phyloP scores from a whole-genome alignment of 257 asterid species.

The Parsonsia alboflavescens region DNA sequence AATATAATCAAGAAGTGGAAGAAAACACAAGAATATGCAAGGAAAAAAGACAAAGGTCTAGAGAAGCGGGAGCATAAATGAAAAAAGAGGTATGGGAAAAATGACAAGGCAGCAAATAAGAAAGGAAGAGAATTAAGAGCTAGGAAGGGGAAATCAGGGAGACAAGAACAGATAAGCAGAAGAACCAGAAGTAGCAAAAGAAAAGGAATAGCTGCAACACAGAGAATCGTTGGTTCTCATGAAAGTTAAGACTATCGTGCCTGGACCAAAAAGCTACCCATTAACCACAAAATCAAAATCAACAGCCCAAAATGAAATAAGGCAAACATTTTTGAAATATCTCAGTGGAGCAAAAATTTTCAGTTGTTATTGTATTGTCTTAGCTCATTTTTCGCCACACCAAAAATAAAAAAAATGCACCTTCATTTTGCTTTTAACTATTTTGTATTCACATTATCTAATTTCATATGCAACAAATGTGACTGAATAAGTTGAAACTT shows the following conservation, averaged over 20 bases:
- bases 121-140: neutral
- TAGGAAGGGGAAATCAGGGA: neutral
- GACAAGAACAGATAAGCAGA: neutral
- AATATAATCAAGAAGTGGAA: neutral
- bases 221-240: neutral
- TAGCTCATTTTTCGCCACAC: neutral
- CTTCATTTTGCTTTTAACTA: neutral
- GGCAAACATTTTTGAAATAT: neutral
- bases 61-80: neutral
- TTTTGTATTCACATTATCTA: neutral
- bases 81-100: neutral
- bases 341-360: neutral
- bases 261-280: neutral
- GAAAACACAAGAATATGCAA: neutral
- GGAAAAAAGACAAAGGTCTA: neutral
- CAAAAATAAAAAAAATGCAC: neutral
- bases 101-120: neutral
- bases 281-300: neutral
- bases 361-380: neutral
- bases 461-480: neutral
- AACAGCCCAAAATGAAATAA: neutral
- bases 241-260: neutral
- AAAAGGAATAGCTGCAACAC: neutral
- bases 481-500: neutral
- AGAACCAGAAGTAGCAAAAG: neutral